These are phyloP conservation scores for Fraxinus floribunda DNA, from an alignment of 305 asterid species.

Conservation along the genomic window DNA sequence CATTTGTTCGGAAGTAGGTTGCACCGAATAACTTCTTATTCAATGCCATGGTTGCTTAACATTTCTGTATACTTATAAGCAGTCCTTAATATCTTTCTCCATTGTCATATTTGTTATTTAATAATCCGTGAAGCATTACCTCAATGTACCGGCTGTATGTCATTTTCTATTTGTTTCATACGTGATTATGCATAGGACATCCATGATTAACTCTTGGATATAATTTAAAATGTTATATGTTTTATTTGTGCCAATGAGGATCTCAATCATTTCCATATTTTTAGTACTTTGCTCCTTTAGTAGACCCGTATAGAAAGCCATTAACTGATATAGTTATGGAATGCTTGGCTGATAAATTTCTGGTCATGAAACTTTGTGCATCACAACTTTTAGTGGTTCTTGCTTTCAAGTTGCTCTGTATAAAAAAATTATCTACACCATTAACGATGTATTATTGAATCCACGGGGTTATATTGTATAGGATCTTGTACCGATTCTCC, in stretches of 20 bases:
- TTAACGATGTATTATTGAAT: not conserved
- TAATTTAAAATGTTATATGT: not conserved
- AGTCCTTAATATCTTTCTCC: not conserved
- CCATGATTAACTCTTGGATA: not conserved
- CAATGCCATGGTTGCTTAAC: not conserved
- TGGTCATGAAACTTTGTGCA: not conserved
- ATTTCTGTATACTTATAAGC: not conserved
- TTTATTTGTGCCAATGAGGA: not conserved
- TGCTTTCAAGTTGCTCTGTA: not conserved
- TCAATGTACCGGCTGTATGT: not conserved
- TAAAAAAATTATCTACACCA: no score
- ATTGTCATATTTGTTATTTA: not conserved
- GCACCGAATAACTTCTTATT: not conserved
- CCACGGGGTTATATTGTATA: not conserved
- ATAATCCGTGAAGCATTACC: not conserved
- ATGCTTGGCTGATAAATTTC: no score
- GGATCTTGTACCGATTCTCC: not conserved
- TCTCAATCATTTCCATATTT: not conserved
- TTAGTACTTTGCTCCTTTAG: not conserved
- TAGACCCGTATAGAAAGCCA: not conserved
- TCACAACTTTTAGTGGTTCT: not conserved
- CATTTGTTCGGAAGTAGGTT: constrained; percentile 46
- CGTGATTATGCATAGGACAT: no score
- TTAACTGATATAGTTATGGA: not conserved
- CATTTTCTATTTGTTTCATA: not conserved